phyloP scores from a whole-genome alignment of 345 rosid genomes.

The Linum usitatissimum region DNA sequence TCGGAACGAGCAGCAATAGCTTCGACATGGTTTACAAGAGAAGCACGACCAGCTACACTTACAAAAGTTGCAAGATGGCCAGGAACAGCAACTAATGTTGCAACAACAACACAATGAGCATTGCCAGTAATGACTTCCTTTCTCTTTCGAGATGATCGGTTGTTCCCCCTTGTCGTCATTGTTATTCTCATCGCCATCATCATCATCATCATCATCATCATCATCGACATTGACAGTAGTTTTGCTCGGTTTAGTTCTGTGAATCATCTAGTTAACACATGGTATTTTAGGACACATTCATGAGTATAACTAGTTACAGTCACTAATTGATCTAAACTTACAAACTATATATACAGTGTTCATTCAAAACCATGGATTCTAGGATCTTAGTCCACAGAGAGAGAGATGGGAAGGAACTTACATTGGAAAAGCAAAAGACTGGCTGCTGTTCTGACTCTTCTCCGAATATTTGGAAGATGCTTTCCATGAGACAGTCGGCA shows the following conservation, averaged over 20 bases:
- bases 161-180: background rate
- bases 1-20: constrained; percentile 16
- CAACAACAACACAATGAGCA: background rate
- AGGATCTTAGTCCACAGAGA: background rate
- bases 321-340: background rate
- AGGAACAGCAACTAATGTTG: background rate
- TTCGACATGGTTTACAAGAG: constrained; percentile 13
- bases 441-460: constrained; percentile 29
- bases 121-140: background rate
- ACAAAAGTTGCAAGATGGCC: too few relatives aligned
- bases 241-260: background rate
- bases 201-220: background rate
- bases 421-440: constrained; percentile 51
- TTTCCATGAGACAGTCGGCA: constrained; percentile 19
- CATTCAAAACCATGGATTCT: background rate
- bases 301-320: too few relatives aligned
- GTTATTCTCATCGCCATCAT: background rate
- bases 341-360: background rate
- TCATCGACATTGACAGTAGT: background rate
- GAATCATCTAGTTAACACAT: background rate
- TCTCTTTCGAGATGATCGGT: background rate
- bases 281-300: background rate
- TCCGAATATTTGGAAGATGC: constrained; percentile 34
- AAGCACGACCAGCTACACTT: constrained; percentile 8
- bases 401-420: constrained; percentile 20